A percentile compares a stretch with the other conserved stretches of the same genome.
Evolutionary conservation across 2,329 filamentous ascomycete genomes (phyloP).

Genomic region (Colletotrichum noveboracense): DNA sequence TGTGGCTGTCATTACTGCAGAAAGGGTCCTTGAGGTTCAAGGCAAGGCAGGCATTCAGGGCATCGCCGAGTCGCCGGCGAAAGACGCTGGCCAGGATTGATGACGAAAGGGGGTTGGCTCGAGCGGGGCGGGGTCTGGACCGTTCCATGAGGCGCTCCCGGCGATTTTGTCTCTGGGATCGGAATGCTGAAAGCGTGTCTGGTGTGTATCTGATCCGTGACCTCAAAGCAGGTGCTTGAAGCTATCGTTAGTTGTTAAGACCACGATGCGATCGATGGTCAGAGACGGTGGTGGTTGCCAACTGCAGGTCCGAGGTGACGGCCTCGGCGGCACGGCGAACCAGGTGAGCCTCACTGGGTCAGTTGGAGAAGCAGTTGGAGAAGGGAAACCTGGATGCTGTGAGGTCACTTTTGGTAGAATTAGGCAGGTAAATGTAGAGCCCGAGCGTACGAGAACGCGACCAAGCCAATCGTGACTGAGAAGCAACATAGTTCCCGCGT

Average conservation of each 20-base stretch:
- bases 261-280: not conserved
- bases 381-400: not conserved
- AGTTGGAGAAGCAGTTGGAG: not conserved
- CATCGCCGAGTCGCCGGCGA: not conserved
- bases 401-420: not conserved
- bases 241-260: not conserved
- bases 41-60: not conserved
- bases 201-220: not conserved
- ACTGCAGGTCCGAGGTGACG: not conserved
- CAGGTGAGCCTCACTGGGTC: not conserved
- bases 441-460: not conserved
- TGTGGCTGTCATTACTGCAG: slow-evolving; percentile 7
- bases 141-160: not conserved
- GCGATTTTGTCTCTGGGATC: not conserved
- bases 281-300: not conserved
- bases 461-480: not conserved
- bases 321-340: not conserved
- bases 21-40: not conserved
- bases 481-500: not conserved
- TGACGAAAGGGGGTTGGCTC: slow-evolving; percentile 1
- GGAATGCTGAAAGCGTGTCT: not conserved
- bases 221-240: not conserved
- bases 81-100: not conserved
- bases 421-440: not conserved
- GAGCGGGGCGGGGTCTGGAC: not conserved